Conservation (phyloP, 192 early-diverging fungal species). For the Gryganskiella cystojenkinii region DNA sequence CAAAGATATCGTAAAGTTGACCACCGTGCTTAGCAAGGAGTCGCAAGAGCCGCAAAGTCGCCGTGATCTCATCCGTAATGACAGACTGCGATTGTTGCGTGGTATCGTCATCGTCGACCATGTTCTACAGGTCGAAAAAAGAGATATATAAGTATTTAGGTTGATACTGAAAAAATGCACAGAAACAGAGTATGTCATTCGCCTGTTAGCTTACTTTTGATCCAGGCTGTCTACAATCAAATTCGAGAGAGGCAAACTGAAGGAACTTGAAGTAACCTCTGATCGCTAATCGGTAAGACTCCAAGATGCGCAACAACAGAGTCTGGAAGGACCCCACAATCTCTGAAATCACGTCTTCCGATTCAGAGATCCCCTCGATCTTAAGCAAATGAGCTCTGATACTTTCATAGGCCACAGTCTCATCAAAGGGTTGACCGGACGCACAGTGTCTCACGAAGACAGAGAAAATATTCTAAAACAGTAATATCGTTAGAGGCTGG, state of each 20-base stretch:
- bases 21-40: conserved; percentile 72
- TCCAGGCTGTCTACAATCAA: conserved; percentile 24
- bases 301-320: conserved; percentile 28
- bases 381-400: conserved; percentile 29
- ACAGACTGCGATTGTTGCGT: conserved; percentile 24
- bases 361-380: conserved; percentile 12
- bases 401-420: conserved; percentile 24
- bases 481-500: not conserved
- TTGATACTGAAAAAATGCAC: not conserved
- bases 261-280: conserved; percentile 46
- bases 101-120: conserved; percentile 15
- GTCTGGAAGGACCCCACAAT: conserved; percentile 31
- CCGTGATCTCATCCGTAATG: conserved; percentile 60
- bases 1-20: conserved; percentile 58
- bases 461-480: conserved; percentile 33
- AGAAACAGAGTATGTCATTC: not conserved
- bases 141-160: not conserved
- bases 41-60: conserved; percentile 70
- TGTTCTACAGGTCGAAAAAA: conserved; percentile 23
- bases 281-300: conserved; percentile 33
- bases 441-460: conserved; percentile 52
- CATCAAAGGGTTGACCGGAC: conserved; percentile 47
- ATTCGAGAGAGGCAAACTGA: conserved; percentile 39
- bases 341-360: conserved; percentile 1
- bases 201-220: conserved; percentile 14